Conservation (phyloP, 441 rosid genomes). For the Dalechampia spathulata region DNA sequence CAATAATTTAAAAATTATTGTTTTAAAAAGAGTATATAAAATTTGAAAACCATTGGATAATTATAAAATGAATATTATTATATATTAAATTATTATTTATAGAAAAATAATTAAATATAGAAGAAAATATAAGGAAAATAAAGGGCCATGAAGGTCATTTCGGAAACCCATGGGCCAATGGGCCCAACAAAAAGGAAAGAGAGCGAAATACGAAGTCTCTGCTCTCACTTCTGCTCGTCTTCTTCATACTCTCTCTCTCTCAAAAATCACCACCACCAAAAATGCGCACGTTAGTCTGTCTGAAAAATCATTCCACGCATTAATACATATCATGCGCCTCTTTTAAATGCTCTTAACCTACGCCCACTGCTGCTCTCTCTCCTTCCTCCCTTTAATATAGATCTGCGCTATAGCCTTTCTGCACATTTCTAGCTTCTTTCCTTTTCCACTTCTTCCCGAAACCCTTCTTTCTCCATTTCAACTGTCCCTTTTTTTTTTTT, state of each 20-base stretch:
- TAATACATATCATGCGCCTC: conserved; percentile 3
- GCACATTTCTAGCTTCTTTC: neutral
- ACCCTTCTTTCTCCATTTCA: conserved; percentile 14
- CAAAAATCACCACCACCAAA: neutral
- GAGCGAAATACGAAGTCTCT: too few relatives aligned
- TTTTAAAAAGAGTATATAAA: too few relatives aligned
- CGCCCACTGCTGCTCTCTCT: neutral
- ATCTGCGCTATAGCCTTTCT: conserved; percentile 9
- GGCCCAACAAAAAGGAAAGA: neutral
- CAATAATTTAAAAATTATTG: too few relatives aligned
- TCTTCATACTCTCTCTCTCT: neutral
- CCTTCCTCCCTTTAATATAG: conserved; percentile 2
- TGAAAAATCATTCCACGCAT: conserved; percentile 4
- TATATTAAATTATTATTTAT: too few relatives aligned
- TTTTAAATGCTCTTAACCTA: neutral
- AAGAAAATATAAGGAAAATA: neutral
- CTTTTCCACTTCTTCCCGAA: conserved; percentile 27
- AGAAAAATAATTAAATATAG: too few relatives aligned
- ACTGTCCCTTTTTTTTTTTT: too few relatives aligned
- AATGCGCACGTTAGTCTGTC: conserved; percentile 25
- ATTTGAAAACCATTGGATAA: too few relatives aligned
- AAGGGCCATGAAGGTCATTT: neutral
- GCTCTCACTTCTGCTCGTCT: neutral
- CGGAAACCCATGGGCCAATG: neutral
- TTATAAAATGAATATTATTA: too few relatives aligned